These are phyloP conservation scores for Halophytophthora polymorphica DNA, from an alignment of 352 stramenopile genomes.

Conservation along the genomic window DNA sequence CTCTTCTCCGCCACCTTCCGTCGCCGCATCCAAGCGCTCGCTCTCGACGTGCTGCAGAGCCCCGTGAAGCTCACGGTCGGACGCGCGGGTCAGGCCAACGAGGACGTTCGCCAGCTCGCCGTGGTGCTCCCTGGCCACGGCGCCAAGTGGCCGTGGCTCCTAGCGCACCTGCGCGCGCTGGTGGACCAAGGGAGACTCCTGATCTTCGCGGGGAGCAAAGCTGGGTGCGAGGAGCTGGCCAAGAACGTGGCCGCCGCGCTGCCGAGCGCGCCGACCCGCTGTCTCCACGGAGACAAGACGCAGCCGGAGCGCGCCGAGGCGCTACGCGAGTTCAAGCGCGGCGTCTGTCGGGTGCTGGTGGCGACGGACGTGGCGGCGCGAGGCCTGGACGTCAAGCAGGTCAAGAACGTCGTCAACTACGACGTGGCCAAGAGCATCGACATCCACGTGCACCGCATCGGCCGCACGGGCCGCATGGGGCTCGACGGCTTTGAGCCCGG, in stretches of 20 bases:
- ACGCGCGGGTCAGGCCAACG: conserved; percentile 79
- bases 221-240: conserved; percentile 78
- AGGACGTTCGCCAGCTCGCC: conserved; percentile 85
- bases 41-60: conserved; percentile 74
- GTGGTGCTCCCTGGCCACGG: conserved; percentile 71
- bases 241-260: conserved; percentile 52
- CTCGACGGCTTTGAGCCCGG: conserved; percentile 74
- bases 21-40: conserved; percentile 61
- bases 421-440: conserved; percentile 92
- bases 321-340: conserved; percentile 59
- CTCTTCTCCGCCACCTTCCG: conserved; percentile 89
- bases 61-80: conserved; percentile 85
- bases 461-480: conserved; percentile 84
- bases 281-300: conserved; percentile 80
- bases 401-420: conserved; percentile 90
- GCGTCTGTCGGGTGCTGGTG: conserved; percentile 67
- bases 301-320: conserved; percentile 74
- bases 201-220: conserved; percentile 86
- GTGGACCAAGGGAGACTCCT: conserved; percentile 74
- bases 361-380: conserved; percentile 87
- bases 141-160: conserved; percentile 88
- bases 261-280: conserved; percentile 19
- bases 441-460: conserved; percentile 88
- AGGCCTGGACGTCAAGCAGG: conserved; percentile 87
- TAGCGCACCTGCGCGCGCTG: conserved; percentile 51